A percentile compares a stretch with the other conserved stretches of the same genome.
phyloP scores from a whole-genome alignment of 805 yeast species.

The Yamadazyma ubonensis region DNA sequence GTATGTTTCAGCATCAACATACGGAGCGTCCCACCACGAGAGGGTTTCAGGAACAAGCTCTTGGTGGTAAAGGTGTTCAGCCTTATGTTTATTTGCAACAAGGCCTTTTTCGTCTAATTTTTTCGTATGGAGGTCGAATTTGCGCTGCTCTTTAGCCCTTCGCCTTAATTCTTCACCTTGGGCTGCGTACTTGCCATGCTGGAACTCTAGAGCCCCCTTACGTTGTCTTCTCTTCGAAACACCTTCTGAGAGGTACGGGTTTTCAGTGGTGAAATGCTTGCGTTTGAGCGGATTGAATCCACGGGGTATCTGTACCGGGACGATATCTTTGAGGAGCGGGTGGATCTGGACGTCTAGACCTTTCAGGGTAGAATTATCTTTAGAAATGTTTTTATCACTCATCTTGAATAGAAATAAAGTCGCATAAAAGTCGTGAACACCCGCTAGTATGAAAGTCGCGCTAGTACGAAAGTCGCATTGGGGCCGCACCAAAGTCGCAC shows the following conservation, averaged over 20 bases:
- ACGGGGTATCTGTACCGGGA: conserved; percentile 21
- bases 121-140: too few species aligned
- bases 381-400: too few species aligned
- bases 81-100: conserved; percentile 49
- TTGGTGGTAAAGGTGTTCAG: conserved; percentile 55
- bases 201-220: conserved; percentile 47
- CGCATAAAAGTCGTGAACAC: too few species aligned
- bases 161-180: conserved; percentile 53
- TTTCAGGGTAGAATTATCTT: too few species aligned
- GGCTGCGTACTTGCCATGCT: conserved; percentile 61
- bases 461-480: too few species aligned
- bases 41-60: conserved; percentile 52
- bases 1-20: conserved; percentile 36
- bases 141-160: too few species aligned
- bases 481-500: too few species aligned
- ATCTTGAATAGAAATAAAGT: too few species aligned
- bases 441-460: too few species aligned
- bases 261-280: conserved; percentile 25
- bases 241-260: conserved; percentile 31
- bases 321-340: conserved; percentile 33
- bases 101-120: conserved; percentile 47
- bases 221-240: conserved; percentile 14
- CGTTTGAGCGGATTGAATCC: conserved; percentile 31
- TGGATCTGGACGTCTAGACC: conserved; percentile 38
- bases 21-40: conserved; percentile 90